These are phyloP conservation scores for Fusarium sp. DNA, from an alignment of 2,329 filamentous ascomycete species.

Conservation along the genomic window DNA sequence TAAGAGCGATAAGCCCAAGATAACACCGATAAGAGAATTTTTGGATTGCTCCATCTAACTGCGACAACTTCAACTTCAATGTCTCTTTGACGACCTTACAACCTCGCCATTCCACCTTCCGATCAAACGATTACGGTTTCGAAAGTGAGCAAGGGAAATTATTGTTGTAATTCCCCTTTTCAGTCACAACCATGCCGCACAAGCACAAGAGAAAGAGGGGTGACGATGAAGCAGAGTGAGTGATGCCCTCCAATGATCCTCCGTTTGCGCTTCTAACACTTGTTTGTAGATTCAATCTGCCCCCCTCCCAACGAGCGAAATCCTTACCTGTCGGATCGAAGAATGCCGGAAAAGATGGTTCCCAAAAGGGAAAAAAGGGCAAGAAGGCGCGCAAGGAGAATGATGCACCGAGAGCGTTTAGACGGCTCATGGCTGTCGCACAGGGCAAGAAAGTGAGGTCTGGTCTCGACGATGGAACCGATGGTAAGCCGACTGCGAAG, in stretches of 20 bases:
- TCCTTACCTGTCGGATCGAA: conserved; percentile 60
- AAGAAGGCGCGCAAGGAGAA: conserved; percentile 66
- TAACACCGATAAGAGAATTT: conserved; percentile 43
- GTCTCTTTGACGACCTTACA: not conserved
- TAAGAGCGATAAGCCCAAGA: conserved; percentile 20
- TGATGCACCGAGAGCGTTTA: conserved; percentile 91
- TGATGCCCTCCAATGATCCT: not conserved
- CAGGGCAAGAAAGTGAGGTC: conserved; percentile 68
- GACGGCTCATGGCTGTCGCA: conserved; percentile 82
- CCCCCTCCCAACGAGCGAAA: conserved; percentile 60
- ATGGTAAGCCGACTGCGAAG: conserved; percentile 36
- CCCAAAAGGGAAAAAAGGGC: conserved; percentile 51
- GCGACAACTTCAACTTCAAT: conserved; percentile 4
- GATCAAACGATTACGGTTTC: not conserved
- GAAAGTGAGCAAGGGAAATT: not conserved
- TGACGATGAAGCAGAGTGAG: conserved; percentile 54
- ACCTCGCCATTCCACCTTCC: not conserved
- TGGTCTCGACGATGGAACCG: conserved; percentile 77
- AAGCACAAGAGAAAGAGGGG: conserved; percentile 80
- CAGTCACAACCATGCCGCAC: conserved; percentile 74
- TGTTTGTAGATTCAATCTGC: conserved; percentile 60
- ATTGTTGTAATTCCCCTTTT: accelerated
- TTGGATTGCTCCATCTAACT: conserved; percentile 20
- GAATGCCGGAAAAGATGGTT: conserved; percentile 37
- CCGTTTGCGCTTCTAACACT: conserved; percentile 28